phyloP scores from a whole-genome alignment of 2,329 filamentous ascomycete species.

The Fusarium clavum region DNA sequence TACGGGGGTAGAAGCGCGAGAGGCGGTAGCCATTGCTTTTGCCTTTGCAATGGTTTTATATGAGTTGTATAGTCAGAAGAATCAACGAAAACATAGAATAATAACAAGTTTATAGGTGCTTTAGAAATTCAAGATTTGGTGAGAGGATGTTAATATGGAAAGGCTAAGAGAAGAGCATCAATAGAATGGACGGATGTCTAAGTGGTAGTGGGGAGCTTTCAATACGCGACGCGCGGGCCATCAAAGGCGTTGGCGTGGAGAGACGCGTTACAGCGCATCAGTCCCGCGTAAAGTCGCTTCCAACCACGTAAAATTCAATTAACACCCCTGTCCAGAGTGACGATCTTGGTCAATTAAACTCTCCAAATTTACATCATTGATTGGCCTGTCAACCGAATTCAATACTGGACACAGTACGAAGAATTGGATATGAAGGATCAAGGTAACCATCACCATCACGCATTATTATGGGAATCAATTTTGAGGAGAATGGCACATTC shows the following conservation, averaged over 20 bases:
- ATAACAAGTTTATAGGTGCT: background rate
- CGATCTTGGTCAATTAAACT: background rate
- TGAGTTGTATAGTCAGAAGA: background rate
- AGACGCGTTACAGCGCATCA: constrained; percentile 45
- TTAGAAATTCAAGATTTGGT: constrained; percentile 1
- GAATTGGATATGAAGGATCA: background rate
- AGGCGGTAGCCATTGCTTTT: constrained; percentile 58
- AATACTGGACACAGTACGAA: background rate
- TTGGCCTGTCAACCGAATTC: background rate
- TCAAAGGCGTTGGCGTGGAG: constrained; percentile 39
- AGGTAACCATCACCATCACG: background rate
- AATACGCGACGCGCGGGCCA: constrained; percentile 49
- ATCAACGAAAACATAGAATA: background rate
- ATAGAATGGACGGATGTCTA: constrained; percentile 19
- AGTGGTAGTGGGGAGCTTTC: constrained; percentile 45
- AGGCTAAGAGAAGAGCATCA: background rate
- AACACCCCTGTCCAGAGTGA: constrained; percentile 9
- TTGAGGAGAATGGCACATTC: constrained; percentile 41
- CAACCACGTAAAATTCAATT: constrained; percentile 13
- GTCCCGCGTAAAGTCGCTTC: constrained; percentile 14
- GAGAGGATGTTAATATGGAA: constrained; percentile 11
- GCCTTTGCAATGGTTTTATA: constrained; percentile 4
- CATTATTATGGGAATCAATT: background rate
- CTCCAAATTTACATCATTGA: background rate
- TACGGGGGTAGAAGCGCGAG: constrained; percentile 59